Percentiles rank a stretch among this genome's conserved stretches.
Conservation (phyloP, 805 yeast species). For the Ogataea henricii region DNA sequence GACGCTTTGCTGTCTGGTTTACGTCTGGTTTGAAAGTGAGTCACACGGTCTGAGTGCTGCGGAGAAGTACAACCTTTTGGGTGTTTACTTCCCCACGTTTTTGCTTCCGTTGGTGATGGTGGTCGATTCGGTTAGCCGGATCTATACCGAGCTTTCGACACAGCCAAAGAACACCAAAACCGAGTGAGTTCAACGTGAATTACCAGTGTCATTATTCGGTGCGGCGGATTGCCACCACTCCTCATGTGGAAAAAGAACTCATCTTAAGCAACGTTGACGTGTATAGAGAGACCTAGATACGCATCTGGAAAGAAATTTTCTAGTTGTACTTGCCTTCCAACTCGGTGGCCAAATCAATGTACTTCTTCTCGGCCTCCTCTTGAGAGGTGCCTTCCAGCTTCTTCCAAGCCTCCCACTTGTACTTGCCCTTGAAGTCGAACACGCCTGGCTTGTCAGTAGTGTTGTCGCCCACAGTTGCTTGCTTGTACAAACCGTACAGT, state of each 20-base stretch:
- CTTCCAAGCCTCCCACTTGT: conserved; percentile 98
- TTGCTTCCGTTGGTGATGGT: conserved; percentile 62
- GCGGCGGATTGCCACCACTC: no score
- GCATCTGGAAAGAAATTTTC: no score
- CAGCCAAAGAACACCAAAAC: conserved; percentile 3
- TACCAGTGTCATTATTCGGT: no score
- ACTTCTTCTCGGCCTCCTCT: conserved; percentile 87
- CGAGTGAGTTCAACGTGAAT: no score
- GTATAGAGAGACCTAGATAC: no score
- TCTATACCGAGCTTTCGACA: neutral
- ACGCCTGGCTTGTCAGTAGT: conserved; percentile 83
- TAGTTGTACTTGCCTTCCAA: conserved; percentile 54
- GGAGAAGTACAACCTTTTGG: conserved; percentile 47
- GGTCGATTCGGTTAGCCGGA: conserved; percentile 42
- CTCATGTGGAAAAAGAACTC: neutral
- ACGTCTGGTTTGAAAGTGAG: conserved; percentile 40
- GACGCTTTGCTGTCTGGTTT: conserved; percentile 69
- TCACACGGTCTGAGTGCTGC: conserved; percentile 40
- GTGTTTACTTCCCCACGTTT: conserved; percentile 70
- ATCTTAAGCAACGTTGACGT: neutral
- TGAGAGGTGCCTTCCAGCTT: conserved; percentile 80
- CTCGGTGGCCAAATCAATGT: conserved; percentile 68
- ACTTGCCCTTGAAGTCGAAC: conserved; percentile 91
- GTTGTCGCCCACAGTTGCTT: conserved; percentile 97
- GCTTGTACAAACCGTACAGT: conserved; percentile 92